Percentiles rank a stretch among this genome's conserved stretches.
Conservation (phyloP, 345 rosid genomes). For the Bruguiera parviflora region DNA sequence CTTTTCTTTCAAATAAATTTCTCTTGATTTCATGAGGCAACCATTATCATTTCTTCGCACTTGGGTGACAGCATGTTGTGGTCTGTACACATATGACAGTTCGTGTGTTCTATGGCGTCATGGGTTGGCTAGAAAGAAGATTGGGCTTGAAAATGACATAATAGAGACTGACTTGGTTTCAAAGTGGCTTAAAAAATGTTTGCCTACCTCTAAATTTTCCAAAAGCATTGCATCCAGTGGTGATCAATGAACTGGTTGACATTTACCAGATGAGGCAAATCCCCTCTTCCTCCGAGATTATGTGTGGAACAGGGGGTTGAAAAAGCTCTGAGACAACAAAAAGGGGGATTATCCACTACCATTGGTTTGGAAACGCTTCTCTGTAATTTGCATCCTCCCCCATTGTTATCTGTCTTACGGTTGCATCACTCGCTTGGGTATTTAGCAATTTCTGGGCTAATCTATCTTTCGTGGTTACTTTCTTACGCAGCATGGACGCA, state of each 20-base stretch:
- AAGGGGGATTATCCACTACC: conserved; percentile 37
- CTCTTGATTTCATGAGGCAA: not conserved
- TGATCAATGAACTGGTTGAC: no score
- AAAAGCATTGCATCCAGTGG: no score
- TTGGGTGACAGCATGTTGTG: not conserved
- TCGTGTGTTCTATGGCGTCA: not conserved
- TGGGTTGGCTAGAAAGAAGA: not conserved
- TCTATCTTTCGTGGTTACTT: conserved; percentile 65
- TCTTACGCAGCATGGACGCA: conserved; percentile 59
- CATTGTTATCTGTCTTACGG: conserved; percentile 42
- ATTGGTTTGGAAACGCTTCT: conserved; percentile 85
- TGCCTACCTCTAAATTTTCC: no score
- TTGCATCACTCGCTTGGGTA: conserved; percentile 47
- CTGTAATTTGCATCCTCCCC: conserved; percentile 61
- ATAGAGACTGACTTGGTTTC: conserved; percentile 21
- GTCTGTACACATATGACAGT: not conserved
- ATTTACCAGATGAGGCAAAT: no score
- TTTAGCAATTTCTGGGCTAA: conserved; percentile 51
- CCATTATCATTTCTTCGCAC: not conserved
- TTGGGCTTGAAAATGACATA: conserved; percentile 4
- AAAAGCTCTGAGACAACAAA: no score
- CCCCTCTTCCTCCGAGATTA: not conserved
- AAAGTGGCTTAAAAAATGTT: conserved; percentile 25
- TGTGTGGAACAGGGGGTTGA: no score
- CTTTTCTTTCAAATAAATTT: no score